These are phyloP conservation scores for Neoscytalidium dimidiatum DNA, from an alignment of 2,329 filamentous ascomycete genomes.

Conservation along the genomic window DNA sequence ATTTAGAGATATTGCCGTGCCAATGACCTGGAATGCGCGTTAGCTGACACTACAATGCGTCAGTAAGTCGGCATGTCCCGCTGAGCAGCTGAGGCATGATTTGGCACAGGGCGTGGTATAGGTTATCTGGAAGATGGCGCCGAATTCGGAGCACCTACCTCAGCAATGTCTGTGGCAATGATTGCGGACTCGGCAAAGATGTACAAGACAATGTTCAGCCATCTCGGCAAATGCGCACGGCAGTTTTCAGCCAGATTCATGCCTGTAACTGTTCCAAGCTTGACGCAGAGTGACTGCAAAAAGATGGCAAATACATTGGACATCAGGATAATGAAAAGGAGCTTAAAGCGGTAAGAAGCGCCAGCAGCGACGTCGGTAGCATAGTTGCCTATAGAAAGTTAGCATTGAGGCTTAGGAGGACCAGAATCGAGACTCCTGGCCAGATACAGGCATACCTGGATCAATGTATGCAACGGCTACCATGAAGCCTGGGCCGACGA, in stretches of 20 bases:
- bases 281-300: slow-evolving; percentile 67
- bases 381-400: slow-evolving; percentile 59
- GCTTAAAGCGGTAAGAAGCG: slow-evolving; percentile 63
- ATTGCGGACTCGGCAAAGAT: slow-evolving; percentile 58
- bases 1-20: slow-evolving; percentile 59
- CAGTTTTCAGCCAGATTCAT: slow-evolving; percentile 53
- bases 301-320: slow-evolving; percentile 73
- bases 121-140: neutral
- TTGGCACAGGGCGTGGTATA: neutral
- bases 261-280: slow-evolving; percentile 54
- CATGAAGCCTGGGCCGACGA: slow-evolving; percentile 70
- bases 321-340: slow-evolving; percentile 69
- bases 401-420: neutral
- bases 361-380: slow-evolving; percentile 70
- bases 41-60: neutral
- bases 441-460: slow-evolving; percentile 36
- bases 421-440: neutral
- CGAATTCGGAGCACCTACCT: slow-evolving; percentile 35
- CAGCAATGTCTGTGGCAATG: slow-evolving; percentile 61
- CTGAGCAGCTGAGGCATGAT: neutral
- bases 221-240: slow-evolving; percentile 51
- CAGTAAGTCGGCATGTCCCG: neutral
- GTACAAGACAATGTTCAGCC: slow-evolving; percentile 57
- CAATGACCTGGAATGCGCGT: slow-evolving; percentile 47
- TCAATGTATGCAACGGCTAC: slow-evolving; percentile 53